A percentile compares a stretch with the other conserved stretches of the same genome.
Evolutionary conservation across 495 filamentous ascomycete species (phyloP).

Genomic region (Hypoxylon fragiforme): DNA sequence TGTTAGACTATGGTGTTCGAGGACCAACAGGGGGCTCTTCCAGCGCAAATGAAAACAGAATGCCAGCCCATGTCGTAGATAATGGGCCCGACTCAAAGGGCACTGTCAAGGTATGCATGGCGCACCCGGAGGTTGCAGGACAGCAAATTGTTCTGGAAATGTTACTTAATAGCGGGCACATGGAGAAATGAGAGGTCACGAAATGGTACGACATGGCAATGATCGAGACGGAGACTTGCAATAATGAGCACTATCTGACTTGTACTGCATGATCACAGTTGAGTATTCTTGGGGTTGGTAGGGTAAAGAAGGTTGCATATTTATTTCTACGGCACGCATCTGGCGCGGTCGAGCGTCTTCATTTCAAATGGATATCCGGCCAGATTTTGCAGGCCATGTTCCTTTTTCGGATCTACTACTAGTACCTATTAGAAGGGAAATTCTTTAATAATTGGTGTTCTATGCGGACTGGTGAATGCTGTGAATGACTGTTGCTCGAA

Average conservation of each 20-base stretch:
- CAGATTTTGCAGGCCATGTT: slow-evolving; percentile 6
- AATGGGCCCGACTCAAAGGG: slow-evolving; percentile 47
- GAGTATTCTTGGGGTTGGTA: background rate
- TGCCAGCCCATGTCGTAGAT: slow-evolving; percentile 21
- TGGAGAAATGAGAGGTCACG: slow-evolving; percentile 58
- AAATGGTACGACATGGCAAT: slow-evolving; percentile 6
- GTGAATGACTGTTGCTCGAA: too few species aligned
- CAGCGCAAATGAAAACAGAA: slow-evolving; percentile 20
- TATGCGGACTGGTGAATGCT: too few species aligned
- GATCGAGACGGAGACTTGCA: background rate
- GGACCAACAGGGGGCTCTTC: slow-evolving; percentile 51
- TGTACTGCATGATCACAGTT: background rate
- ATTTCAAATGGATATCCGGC: slow-evolving; percentile 26
- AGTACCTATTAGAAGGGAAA: background rate
- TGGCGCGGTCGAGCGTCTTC: slow-evolving; percentile 1
- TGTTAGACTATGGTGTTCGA: slow-evolving; percentile 81
- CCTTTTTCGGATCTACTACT: background rate
- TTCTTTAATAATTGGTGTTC: slow-evolving; percentile 2
- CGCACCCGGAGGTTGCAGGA: slow-evolving; percentile 81
- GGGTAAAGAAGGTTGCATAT: slow-evolving; percentile 10
- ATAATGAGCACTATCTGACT: background rate
- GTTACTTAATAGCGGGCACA: slow-evolving; percentile 91
- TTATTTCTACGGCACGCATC: slow-evolving; percentile 3
- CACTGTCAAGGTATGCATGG: slow-evolving; percentile 93
- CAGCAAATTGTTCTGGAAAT: slow-evolving; percentile 89